phyloP scores from a whole-genome alignment of 805 yeast species.

The Helenozyma rhizophorensis region DNA sequence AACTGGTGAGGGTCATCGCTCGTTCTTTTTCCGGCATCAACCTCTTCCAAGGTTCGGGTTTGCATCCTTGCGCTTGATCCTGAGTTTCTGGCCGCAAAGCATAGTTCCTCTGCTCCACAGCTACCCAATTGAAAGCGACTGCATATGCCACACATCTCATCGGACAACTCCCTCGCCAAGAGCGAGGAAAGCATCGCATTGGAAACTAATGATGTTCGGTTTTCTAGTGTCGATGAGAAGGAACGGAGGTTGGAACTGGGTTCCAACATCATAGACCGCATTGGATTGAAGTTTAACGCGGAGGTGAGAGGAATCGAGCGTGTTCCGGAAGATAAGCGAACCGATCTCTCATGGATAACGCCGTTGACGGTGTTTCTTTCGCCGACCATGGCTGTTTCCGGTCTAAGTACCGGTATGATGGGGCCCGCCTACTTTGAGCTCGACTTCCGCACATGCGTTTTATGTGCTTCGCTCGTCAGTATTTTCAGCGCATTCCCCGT shows the following conservation, averaged over 20 bases:
- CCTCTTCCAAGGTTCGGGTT: too few relatives aligned
- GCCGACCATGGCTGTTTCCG: slow-evolving; percentile 22
- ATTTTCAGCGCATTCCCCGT: slow-evolving; percentile 15
- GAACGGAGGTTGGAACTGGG: slow-evolving; percentile 6
- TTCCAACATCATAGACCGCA: slow-evolving; percentile 17
- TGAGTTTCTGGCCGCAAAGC: too few relatives aligned
- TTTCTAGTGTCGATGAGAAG: too few relatives aligned
- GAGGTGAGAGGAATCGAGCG: slow-evolving; percentile 27
- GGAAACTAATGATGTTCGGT: too few relatives aligned
- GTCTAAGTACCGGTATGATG: slow-evolving; percentile 13
- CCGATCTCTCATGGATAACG: slow-evolving; percentile 13
- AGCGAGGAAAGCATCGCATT: too few relatives aligned
- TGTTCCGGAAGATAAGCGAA: slow-evolving; percentile 22
- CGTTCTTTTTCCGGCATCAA: too few relatives aligned
- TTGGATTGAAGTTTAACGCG: slow-evolving; percentile 23
- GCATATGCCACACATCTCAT: too few relatives aligned
- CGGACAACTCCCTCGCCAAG: too few relatives aligned
- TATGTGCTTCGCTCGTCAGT: slow-evolving; percentile 8
- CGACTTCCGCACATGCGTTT: slow-evolving; percentile 14
- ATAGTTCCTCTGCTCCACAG: too few relatives aligned
- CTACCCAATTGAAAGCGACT: too few relatives aligned
- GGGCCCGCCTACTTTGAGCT: slow-evolving; percentile 13
- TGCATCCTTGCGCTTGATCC: too few relatives aligned
- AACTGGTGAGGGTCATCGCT: too few relatives aligned
- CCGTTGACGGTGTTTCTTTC: slow-evolving; percentile 26